These are phyloP conservation scores for Podaxis sp. DNA, from an alignment of 768 basidiomycete species.

Conservation along the genomic window DNA sequence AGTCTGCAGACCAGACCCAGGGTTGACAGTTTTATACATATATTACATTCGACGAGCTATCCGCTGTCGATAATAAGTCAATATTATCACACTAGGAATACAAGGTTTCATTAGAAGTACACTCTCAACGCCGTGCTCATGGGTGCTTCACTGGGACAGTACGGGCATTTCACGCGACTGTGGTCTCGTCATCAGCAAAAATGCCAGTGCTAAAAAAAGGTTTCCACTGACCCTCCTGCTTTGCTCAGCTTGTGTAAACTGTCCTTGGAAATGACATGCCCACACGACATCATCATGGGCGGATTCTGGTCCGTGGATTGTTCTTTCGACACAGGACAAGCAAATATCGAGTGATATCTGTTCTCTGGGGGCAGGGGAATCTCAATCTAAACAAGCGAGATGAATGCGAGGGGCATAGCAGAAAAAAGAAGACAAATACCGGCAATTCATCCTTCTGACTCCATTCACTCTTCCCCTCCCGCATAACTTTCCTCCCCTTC, in stretches of 20 bases:
- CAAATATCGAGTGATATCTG: constrained; percentile 95
- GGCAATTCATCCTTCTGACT: constrained; percentile 87
- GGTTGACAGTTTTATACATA: neutral
- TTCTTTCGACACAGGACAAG: constrained; percentile 97
- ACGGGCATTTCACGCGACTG: constrained; percentile 95
- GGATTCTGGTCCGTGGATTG: constrained; percentile 92
- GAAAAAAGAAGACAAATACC: constrained; percentile 39
- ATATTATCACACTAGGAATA: neutral
- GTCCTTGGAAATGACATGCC: constrained; percentile 93
- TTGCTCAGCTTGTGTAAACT: constrained; percentile 89
- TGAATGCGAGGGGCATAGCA: neutral
- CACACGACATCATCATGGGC: constrained; percentile 97
- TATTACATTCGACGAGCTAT: neutral
- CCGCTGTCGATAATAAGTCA: neutral
- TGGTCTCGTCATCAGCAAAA: constrained; percentile 12
- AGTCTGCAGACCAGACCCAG: no score
- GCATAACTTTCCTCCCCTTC: constrained; percentile 92
- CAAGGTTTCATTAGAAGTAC: constrained; percentile 46
- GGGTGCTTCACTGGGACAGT: constrained; percentile 84
- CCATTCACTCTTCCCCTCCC: constrained; percentile 92
- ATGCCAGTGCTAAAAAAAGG: constrained; percentile 8
- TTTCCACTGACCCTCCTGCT: constrained; percentile 56
- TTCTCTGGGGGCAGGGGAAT: constrained; percentile 85
- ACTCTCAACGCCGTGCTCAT: constrained; percentile 58
- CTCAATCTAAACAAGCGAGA: constrained; percentile 69